Percentiles rank a stretch among this genome's conserved stretches.
Evolutionary conservation across 345 rosid species (phyloP).

Genomic region (Laguncularia racemosa): DNA sequence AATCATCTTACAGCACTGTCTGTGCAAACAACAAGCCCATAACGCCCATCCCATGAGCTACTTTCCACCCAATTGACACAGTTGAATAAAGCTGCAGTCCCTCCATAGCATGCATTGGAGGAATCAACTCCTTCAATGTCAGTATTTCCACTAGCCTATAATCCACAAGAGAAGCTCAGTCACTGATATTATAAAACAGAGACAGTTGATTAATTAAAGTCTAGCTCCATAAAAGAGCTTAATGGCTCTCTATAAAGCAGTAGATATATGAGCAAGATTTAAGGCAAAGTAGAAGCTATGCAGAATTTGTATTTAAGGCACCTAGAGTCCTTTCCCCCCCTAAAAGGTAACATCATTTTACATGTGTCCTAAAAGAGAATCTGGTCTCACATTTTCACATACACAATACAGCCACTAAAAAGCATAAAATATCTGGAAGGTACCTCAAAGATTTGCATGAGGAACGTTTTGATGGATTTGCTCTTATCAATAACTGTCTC

Average conservation of each 20-base stretch:
- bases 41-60: conserved; percentile 98
- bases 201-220: background rate
- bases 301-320: too few relatives aligned
- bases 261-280: too few relatives aligned
- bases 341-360: too few relatives aligned
- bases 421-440: conserved; percentile 3
- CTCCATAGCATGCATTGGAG: conserved; percentile 96
- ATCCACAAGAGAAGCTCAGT: conserved; percentile 11
- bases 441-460: conserved; percentile 99
- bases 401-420: background rate
- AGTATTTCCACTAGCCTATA: conserved; percentile 85
- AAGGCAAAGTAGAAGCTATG: too few relatives aligned
- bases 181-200: background rate
- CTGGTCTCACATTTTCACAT: background rate
- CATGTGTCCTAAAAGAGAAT: background rate
- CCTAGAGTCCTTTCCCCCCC: too few relatives aligned
- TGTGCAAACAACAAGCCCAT: conserved; percentile 91
- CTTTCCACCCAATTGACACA: conserved; percentile 99
- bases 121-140: conserved; percentile 99
- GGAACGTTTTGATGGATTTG: conserved; percentile 95
- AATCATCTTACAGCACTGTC: conserved; percentile 86
- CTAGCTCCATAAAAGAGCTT: too few relatives aligned
- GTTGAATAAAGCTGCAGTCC: conserved; percentile 95
- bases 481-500: conserved; percentile 99
- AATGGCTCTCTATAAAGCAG: too few relatives aligned